Conservation (phyloP, 495 filamentous ascomycete species). For the Hypoxylon crocopeplum region DNA sequence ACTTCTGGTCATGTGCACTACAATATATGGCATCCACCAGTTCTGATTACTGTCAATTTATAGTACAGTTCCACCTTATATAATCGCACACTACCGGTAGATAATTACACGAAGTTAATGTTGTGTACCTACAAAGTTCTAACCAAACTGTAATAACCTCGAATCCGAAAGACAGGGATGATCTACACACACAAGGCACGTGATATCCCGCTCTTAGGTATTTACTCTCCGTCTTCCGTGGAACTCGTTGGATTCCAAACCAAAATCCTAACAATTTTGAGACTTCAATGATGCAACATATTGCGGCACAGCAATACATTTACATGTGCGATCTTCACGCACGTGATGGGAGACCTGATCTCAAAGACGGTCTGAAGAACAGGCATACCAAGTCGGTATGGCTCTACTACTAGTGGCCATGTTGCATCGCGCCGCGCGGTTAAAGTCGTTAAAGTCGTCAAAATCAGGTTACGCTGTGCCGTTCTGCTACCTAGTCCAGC, state of each 20-base stretch:
- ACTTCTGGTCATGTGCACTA: too few relatives aligned
- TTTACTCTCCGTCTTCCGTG: too few relatives aligned
- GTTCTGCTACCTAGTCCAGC: constrained; percentile 8
- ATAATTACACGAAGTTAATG: too few relatives aligned
- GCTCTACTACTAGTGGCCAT: background rate
- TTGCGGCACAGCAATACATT: constrained; percentile 30
- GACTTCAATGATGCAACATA: constrained; percentile 29
- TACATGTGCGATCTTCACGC: constrained; percentile 1
- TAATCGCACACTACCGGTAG: too few relatives aligned
- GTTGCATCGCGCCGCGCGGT: constrained; percentile 32
- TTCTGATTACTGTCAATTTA: too few relatives aligned
- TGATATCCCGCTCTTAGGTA: too few relatives aligned
- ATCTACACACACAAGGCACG: too few relatives aligned
- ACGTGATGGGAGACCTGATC: background rate
- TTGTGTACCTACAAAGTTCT: too few relatives aligned
- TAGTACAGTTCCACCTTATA: too few relatives aligned
- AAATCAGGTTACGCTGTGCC: constrained; percentile 20
- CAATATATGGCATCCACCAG: too few relatives aligned
- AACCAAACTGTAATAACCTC: too few relatives aligned
- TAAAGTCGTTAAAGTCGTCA: constrained; percentile 6
- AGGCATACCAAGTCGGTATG: background rate
- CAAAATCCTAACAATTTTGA: constrained; percentile 27
- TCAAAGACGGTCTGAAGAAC: background rate
- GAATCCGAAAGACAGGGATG: too few relatives aligned
- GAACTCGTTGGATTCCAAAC: constrained; percentile 23